Conservation (phyloP, 2,329 filamentous ascomycete species). For the Dothistroma septosporum region DNA sequence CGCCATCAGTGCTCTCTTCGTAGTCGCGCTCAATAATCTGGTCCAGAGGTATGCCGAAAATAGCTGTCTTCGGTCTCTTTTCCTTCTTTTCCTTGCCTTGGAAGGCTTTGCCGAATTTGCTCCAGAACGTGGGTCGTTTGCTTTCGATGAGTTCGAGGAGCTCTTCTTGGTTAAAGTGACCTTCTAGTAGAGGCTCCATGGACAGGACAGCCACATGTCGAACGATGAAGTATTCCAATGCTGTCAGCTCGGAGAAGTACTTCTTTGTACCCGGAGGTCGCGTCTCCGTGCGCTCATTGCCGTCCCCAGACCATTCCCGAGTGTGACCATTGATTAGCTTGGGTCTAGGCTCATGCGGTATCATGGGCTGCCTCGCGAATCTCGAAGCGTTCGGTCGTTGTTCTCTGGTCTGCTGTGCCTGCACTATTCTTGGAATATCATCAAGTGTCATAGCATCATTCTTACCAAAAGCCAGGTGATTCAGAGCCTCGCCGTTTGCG, state of each 20-base stretch:
- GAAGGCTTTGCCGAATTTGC: slow-evolving; percentile 94
- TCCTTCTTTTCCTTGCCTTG: slow-evolving; percentile 61
- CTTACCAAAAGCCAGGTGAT: slow-evolving; percentile 81
- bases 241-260: slow-evolving; percentile 94
- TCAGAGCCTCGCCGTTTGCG: slow-evolving; percentile 59
- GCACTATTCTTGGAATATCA: slow-evolving; percentile 93
- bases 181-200: slow-evolving; percentile 87
- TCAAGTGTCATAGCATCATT: slow-evolving; percentile 90
- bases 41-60: slow-evolving; percentile 87
- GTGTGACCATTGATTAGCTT: slow-evolving; percentile 66
- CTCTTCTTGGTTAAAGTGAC: slow-evolving; percentile 90
- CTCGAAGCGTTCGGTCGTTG: slow-evolving; percentile 77
- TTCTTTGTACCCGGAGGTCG: slow-evolving; percentile 54
- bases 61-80: slow-evolving; percentile 80
- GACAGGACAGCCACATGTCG: slow-evolving; percentile 90
- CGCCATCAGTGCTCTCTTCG: slow-evolving; percentile 94
- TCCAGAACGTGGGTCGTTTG: slow-evolving; percentile 93
- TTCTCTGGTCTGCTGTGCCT: slow-evolving; percentile 89
- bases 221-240: slow-evolving; percentile 94
- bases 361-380: slow-evolving; percentile 66
- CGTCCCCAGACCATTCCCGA: slow-evolving; percentile 59
- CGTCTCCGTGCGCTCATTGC: slow-evolving; percentile 43
- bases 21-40: slow-evolving; percentile 87
- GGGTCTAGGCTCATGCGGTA: slow-evolving; percentile 63
- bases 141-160: slow-evolving; percentile 89